Evolutionary conservation across 306 rosid genomes (phyloP).

Genomic region (Dalbergia cochinchinensis): DNA sequence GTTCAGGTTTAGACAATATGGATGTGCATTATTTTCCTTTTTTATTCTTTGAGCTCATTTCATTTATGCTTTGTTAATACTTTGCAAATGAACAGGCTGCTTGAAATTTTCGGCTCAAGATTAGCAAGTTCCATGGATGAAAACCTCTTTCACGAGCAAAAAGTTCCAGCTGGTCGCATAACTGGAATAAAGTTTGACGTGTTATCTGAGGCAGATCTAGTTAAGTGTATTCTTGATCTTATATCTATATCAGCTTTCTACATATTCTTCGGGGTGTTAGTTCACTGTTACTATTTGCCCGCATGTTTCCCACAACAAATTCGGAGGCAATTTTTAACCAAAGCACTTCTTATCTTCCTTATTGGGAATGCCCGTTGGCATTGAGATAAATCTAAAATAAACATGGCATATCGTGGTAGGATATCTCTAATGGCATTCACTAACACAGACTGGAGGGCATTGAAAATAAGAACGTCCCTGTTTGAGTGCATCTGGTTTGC

Average conservation of each 20-base stretch:
- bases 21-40: slow-evolving; percentile 15
- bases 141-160: slow-evolving; percentile 51
- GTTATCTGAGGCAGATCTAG: slow-evolving; percentile 59
- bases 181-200: slow-evolving; percentile 59
- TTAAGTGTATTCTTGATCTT: slow-evolving; percentile 58
- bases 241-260: slow-evolving; percentile 24
- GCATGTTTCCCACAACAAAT: background rate
- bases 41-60: slow-evolving; percentile 34
- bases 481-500: slow-evolving; percentile 34
- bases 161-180: slow-evolving; percentile 54
- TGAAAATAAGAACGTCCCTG: slow-evolving; percentile 8
- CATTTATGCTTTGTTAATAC: slow-evolving; percentile 33
- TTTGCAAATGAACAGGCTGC: slow-evolving; percentile 54
- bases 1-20: slow-evolving; percentile 26
- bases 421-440: slow-evolving; percentile 14
- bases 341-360: background rate
- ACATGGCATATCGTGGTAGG: background rate
- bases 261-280: background rate
- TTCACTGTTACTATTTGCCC: background rate
- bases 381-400: background rate
- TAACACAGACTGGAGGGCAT: slow-evolving; percentile 36
- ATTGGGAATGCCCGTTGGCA: background rate
- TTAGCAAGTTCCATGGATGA: slow-evolving; percentile 64
- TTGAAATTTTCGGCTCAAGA: slow-evolving; percentile 49
- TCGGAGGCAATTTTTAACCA: background rate